Evolutionary conservation across 495 filamentous ascomycete species (phyloP).

Genomic region (Diplogelasinospora grovesii): DNA sequence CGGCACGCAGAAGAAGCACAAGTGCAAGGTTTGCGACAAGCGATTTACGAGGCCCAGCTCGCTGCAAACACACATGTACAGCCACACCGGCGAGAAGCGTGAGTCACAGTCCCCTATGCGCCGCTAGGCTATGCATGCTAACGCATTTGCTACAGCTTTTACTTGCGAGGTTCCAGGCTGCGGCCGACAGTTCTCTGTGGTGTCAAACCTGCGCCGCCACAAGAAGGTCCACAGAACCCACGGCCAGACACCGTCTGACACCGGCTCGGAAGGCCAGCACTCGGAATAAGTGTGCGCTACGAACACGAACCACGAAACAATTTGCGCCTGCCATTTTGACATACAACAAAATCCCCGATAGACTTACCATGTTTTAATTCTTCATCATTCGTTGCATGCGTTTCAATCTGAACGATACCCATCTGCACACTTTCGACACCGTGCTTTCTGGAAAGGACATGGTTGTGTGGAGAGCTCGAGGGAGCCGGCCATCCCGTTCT

Average conservation of each 20-base stretch:
- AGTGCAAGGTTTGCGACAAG: conserved; percentile 99
- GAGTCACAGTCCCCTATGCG: conserved; percentile 44
- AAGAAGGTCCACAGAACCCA: conserved; percentile 82
- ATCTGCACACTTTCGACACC: conserved; percentile 4
- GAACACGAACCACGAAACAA: conserved; percentile 6
- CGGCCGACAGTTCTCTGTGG: conserved; percentile 94
- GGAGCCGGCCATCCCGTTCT: no score
- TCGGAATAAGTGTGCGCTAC: conserved; percentile 30
- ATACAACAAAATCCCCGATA: conserved; percentile 18
- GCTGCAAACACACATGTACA: conserved; percentile 97
- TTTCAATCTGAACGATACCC: conserved; percentile 6
- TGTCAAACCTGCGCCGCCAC: conserved; percentile 91
- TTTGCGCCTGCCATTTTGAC: conserved; percentile 2
- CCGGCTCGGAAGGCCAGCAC: conserved; percentile 44
- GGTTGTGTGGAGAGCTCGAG: no score
- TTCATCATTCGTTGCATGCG: conserved; percentile 14
- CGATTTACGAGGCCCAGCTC: conserved; percentile 95
- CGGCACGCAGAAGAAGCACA: conserved; percentile 98
- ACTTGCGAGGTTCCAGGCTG: conserved; percentile 92
- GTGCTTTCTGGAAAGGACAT: conserved; percentile 5
- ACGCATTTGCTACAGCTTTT: conserved; percentile 58
- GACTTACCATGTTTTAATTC: conserved; percentile 25
- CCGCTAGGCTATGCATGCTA: no score
- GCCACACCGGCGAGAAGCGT: conserved; percentile 99
- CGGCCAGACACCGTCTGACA: conserved; percentile 56